Base-by-base conservation (phyloP, 2,329 filamentous ascomycete genomes). In the Dryadomyces sulphureus region DNA sequence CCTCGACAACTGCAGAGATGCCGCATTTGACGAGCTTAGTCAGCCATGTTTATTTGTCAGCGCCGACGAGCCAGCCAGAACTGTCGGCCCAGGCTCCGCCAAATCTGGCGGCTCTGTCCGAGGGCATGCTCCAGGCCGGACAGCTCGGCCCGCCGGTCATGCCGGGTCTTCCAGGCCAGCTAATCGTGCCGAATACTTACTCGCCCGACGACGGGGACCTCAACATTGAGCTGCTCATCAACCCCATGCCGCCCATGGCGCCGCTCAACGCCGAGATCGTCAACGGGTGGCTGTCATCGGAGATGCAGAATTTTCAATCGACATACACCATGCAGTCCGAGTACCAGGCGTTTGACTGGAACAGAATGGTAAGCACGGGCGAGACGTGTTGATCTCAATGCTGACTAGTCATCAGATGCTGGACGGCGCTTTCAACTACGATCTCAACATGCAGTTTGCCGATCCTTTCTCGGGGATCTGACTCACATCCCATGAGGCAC, bases 351-450 rank as follows among this genome's bases (percentile, higher is more conserved):
- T 56, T 53, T 53, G 53, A 49, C 4, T 56, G 54, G 54, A 50
- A 55, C 41, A 47, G 48, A 9, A 21, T 53, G 45, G 54, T 56
- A 47, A 45, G 53, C 45, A 11, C 42, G 6, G 12, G 34, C 11
- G 8, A 16, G 9, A 24, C 8, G 17, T 7, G 8, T 38, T 38
- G 38, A 7, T 7, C 17, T 2, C 17, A 4, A 16, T 40, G 16
- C 25, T 14, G 16, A 35, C 12, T 12, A 22, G 19, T 20, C 7
- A 21, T 19, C 39, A 56, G 54, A 49, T 55, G 40, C 50, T 53
- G 22, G 43, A 53, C 30, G 52, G 50, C 1, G 51, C 49, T 11
- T 55, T 51, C 46, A 53, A 50, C 12, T 50, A 55, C 17, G 54
- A 49, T 24, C 48, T 54, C 49, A 54, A 53, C 48, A 38, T 50